Percentiles rank a stretch among this genome's conserved stretches.
Conservation (phyloP, 2,329 filamentous ascomycete genomes). For the Nigrospora osmanthi region DNA sequence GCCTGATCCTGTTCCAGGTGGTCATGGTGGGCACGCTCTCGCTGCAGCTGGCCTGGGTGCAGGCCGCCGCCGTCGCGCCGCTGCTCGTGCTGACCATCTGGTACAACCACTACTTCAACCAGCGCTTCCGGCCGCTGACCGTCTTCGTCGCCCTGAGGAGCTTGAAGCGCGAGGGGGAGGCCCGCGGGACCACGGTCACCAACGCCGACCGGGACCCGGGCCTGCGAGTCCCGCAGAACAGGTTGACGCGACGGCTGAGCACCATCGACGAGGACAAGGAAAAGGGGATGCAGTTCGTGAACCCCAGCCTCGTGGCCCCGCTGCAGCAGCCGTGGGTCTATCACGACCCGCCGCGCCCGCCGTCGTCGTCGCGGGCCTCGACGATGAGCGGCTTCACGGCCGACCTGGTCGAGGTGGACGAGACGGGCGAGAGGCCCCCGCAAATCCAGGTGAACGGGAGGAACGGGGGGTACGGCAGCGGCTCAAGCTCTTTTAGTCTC, state of each 20-base stretch:
- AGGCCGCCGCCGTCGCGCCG: constrained; percentile 66
- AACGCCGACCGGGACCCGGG: constrained; percentile 32
- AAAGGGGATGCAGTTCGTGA: constrained; percentile 63
- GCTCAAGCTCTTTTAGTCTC: constrained; percentile 19
- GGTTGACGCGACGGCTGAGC: constrained; percentile 43
- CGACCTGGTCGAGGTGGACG: not conserved
- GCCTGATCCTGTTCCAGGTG: constrained; percentile 80
- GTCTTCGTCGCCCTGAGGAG: constrained; percentile 87
- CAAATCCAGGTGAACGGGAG: not conserved
- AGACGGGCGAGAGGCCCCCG: not conserved
- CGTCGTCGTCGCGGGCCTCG: constrained; percentile 13
- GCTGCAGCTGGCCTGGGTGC: constrained; percentile 62
- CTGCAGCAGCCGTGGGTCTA: constrained; percentile 67
- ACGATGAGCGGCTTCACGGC: not conserved
- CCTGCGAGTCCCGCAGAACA: constrained; percentile 25
- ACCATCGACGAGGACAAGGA: constrained; percentile 69
- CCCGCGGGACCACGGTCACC: constrained; percentile 24
- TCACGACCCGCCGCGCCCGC: constrained; percentile 37
- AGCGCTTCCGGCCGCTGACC: constrained; percentile 80
- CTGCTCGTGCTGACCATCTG: constrained; percentile 75
- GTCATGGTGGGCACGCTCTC: constrained; percentile 86
- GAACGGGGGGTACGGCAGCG: constrained; percentile 12
- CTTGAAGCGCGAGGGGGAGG: constrained; percentile 58
- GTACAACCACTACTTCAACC: constrained; percentile 77
- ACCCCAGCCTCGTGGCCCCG: constrained; percentile 64